Base-by-base conservation (phyloP, 768 basidiomycete genomes). In the Tricholoma sp. region DNA sequence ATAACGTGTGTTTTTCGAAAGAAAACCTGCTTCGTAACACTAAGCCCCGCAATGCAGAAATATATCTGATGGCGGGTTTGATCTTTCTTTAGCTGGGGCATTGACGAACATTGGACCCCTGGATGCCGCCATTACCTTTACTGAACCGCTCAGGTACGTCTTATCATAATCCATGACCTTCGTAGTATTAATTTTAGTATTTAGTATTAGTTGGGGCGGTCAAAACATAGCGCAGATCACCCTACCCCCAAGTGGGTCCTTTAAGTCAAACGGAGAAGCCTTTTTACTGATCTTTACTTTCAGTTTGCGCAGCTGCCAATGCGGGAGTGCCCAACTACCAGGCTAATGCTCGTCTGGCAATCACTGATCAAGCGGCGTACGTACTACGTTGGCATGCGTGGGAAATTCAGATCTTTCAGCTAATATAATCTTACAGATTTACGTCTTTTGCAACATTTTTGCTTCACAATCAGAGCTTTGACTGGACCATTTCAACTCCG, bases 401-500 rank as follows among this genome's bases (percentile, higher is more conserved):
- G 1, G 52, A 33, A 28, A 41, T 2, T 8, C 9, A 47, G 18
- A 42, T 45, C n/a, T n/a, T n/a, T 45, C 44, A 45, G 12, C 54
- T n/a, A 60, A 13, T 10, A 52, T 42, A 50, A 34, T 44, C 41
- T 50, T 9, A 50, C 28, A 29, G 82, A 56, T 89, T 89, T 67
- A 86, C 86, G 5, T 70, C 74, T 10, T 89, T 87, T 63, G 82
- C 87, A 0, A 84, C 79, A 1, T 84, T 78, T 67, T 65, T 89
- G 59, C 72, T 89, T 37, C 88, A 88, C 61, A 83, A 80, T 50
- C 75, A 77, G 17, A 76, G 72, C 55, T 89, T 90, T 60, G 76
- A 78, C 4, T 89, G 88, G 88, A 85, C 80, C 1, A 83, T 89
- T 48, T 84, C 84, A 5, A 86, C 88, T 0, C 58, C 76, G n/a